Base-by-base conservation (phyloP, 768 basidiomycete species). In the Trametes sanguinea region DNA sequence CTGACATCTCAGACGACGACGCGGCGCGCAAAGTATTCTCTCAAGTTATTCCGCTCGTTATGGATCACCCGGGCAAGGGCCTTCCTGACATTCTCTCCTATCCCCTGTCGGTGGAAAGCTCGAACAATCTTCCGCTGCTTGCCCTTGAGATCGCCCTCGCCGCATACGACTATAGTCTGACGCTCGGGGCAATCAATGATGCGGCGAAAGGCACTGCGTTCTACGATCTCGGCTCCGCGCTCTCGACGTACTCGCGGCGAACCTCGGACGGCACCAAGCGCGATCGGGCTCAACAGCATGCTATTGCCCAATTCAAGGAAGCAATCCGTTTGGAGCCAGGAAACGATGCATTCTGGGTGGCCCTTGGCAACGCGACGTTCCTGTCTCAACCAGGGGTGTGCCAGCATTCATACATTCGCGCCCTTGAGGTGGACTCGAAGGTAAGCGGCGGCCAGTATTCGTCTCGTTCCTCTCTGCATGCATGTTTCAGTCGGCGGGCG, bases 351-450 rank as follows among this genome's bases (percentile, higher is more conserved):
- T 90, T 90, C 68, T 99, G 97, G 97, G 82, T 83, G 64, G 86
- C 91, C 1, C 75, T 98, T 32, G 97, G 91, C 0, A 83, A 87
- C 65, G 79, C 89, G 14, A 79, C 87, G 60, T 90, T 94, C 68
- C 68, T 81, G 7, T 77, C 76, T 13, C 85, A 90, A 45, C 82
- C 89, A 0, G 89, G 86, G 67, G 78, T 85, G 1, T 88, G 93
- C 2, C 96, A 99, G 73, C 94, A 98, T 76, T 90, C 93, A 4
- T 97, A 93, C 68, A 86, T 98, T 70, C 89, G 85, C 60, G 89
- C 95, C 4, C 74, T 98, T 48, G 95, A 98, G 67, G 78, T 92
- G 42, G 88, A 98, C 71, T 74, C 84, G 0, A 96, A 96, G 81
- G 93, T 91, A 77, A 73, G 40, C 42, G 16, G n/a, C 40, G 32